phyloP scores from a whole-genome alignment of 192 early-diverging fungal genomes.

The Coemansia sp. region DNA sequence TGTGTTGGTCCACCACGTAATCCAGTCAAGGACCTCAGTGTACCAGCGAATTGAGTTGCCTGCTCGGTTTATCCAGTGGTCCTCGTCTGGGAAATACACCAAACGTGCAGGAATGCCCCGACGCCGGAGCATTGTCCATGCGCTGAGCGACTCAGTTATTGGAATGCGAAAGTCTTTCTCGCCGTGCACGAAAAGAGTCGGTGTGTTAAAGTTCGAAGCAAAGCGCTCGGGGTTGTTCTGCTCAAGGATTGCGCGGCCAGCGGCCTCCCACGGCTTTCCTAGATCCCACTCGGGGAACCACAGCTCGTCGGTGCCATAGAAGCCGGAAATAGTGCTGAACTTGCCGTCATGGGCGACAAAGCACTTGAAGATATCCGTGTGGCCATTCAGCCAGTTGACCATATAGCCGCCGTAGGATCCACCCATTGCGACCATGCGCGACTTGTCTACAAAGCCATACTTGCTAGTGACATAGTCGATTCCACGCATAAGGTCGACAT shows the following conservation, averaged over 20 bases:
- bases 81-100: conserved; percentile 78
- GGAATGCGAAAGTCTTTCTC: conserved; percentile 70
- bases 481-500: conserved; percentile 69
- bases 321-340: conserved; percentile 62
- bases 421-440: conserved; percentile 62
- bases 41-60: conserved; percentile 75
- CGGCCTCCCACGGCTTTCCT: conserved; percentile 58
- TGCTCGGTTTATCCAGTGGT: conserved; percentile 70
- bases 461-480: conserved; percentile 62
- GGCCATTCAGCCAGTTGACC: conserved; percentile 82
- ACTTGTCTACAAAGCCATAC: conserved; percentile 58
- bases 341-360: conserved; percentile 78
- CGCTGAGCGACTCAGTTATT: conserved; percentile 65
- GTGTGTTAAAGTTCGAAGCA: conserved; percentile 72
- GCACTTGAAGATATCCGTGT: conserved; percentile 66
- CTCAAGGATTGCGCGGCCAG: conserved; percentile 60
- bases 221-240: conserved; percentile 68
- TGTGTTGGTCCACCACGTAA: conserved; percentile 40
- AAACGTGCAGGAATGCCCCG: conserved; percentile 66
- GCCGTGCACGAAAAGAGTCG: conserved; percentile 78
- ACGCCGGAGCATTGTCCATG: conserved; percentile 76
- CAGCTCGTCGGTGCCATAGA: conserved; percentile 77
- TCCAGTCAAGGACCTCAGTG: conserved; percentile 68
- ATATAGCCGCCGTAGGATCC: conserved; percentile 78
- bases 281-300: conserved; percentile 80